Conservation (phyloP, 805 yeast genomes). For the Metschnikowia vanudenii region DNA sequence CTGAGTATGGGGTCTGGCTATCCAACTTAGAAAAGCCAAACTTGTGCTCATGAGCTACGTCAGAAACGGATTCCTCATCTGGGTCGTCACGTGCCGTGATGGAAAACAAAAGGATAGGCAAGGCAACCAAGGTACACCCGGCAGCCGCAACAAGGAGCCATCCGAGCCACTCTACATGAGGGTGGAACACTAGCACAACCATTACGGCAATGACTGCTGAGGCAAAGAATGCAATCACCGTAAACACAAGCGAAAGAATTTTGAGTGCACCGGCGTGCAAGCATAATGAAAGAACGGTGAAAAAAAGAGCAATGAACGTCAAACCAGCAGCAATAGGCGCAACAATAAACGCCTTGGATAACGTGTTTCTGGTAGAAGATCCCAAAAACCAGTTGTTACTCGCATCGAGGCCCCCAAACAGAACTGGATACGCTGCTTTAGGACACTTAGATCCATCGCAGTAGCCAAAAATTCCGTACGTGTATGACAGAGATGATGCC, state of each 20-base stretch:
- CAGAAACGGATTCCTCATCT: slow-evolving; percentile 18
- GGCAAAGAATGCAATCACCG: slow-evolving; percentile 50
- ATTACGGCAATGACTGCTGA: slow-evolving; percentile 57
- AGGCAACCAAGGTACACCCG: slow-evolving; percentile 49
- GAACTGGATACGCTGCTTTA: slow-evolving; percentile 46
- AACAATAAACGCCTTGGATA: slow-evolving; percentile 56
- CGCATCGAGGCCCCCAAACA: slow-evolving; percentile 29
- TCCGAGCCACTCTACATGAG: slow-evolving; percentile 66
- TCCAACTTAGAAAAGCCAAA: slow-evolving; percentile 16
- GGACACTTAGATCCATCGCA: slow-evolving; percentile 47
- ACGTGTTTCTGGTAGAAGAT: slow-evolving; percentile 43
- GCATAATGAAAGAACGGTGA: slow-evolving; percentile 28
- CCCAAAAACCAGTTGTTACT: slow-evolving; percentile 50
- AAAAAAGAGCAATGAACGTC: slow-evolving; percentile 39
- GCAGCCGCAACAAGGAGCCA: slow-evolving; percentile 73
- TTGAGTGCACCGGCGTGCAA: slow-evolving; percentile 21
- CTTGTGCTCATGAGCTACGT: slow-evolving; percentile 19
- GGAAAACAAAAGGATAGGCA: slow-evolving; percentile 46
- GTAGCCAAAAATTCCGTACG: slow-evolving; percentile 69
- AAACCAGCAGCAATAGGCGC: slow-evolving; percentile 69
- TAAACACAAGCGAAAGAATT: slow-evolving; percentile 44
- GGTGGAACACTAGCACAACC: slow-evolving; percentile 57
- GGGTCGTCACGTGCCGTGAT: slow-evolving; percentile 27
- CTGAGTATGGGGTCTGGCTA: slow-evolving; percentile 8
- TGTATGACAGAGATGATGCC: slow-evolving; percentile 44